Conservation (phyloP, 2,329 filamentous ascomycete species). For the Ophioceras dolichostomum region DNA sequence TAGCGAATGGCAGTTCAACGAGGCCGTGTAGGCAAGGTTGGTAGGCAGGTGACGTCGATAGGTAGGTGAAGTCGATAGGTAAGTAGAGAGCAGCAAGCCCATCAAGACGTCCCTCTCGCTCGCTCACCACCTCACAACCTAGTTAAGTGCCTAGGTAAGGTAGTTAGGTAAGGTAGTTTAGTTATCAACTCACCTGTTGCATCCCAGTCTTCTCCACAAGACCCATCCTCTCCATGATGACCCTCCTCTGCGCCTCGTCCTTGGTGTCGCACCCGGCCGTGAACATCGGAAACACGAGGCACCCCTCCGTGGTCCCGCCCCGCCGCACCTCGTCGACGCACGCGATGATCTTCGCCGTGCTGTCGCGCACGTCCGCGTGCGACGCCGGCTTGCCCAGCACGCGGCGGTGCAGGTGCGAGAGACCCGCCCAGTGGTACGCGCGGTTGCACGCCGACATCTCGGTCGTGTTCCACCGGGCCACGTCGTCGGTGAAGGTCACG, state of each 20-base stretch:
- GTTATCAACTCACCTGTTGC: slow-evolving; percentile 47
- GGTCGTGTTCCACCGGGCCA: slow-evolving; percentile 43
- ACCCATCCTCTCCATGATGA: slow-evolving; percentile 53
- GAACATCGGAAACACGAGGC: slow-evolving; percentile 70
- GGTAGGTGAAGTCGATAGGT: no score
- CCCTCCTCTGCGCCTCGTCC: slow-evolving; percentile 38
- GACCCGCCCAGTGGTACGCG: slow-evolving; percentile 67
- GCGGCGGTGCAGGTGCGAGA: slow-evolving; percentile 64
- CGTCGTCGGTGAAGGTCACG: slow-evolving; percentile 33
- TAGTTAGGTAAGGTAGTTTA: no score
- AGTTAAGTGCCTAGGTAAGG: neutral
- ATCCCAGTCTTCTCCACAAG: slow-evolving; percentile 62
- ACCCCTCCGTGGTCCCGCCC: slow-evolving; percentile 61
- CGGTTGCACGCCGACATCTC: slow-evolving; percentile 64
- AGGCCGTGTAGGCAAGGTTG: no score
- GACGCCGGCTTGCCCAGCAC: slow-evolving; percentile 49
- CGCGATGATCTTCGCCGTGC: slow-evolving; percentile 49
- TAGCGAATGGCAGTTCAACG: no score
- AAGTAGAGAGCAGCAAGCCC: no score
- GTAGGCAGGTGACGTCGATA: no score
- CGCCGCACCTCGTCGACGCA: slow-evolving; percentile 49
- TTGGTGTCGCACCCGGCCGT: slow-evolving; percentile 66
- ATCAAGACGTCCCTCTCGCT: no score
- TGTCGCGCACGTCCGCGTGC: slow-evolving; percentile 48
- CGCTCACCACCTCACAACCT: no score